Percentiles rank a stretch among this genome's conserved stretches.
Evolutionary conservation across 768 basidiomycete genomes (phyloP).

Genomic region (Serendipita indica): DNA sequence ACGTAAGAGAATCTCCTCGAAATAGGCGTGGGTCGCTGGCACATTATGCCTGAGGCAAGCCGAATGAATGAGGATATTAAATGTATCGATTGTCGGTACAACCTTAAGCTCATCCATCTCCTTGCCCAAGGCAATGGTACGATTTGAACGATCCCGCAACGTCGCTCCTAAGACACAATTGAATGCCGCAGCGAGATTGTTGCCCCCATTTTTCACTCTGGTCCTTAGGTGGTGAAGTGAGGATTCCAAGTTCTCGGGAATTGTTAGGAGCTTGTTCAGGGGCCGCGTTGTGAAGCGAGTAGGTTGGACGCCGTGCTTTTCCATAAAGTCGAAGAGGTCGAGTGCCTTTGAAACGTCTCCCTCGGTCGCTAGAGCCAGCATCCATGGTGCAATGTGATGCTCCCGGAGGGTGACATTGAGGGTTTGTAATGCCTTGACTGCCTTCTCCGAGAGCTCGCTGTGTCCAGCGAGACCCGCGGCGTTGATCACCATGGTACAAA

Average conservation of each 20-base stretch:
- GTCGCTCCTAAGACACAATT: constrained; percentile 56
- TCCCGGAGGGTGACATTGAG: constrained; percentile 41
- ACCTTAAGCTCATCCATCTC: constrained; percentile 40
- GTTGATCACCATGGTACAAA: constrained; percentile 52
- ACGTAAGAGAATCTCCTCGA: constrained; percentile 42
- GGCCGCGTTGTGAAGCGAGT: constrained; percentile 37
- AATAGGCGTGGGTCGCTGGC: neutral
- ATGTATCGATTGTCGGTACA: constrained; percentile 46
- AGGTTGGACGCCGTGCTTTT: constrained; percentile 35
- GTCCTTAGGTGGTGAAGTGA: constrained; percentile 48
- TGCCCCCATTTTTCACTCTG: constrained; percentile 38
- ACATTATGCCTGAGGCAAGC: constrained; percentile 50
- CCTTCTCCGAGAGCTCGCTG: constrained; percentile 52
- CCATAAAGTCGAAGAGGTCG: constrained; percentile 43
- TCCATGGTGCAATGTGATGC: constrained; percentile 60
- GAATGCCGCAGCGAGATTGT: constrained; percentile 40
- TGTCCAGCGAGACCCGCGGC: constrained; percentile 61
- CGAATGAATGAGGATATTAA: constrained; percentile 44
- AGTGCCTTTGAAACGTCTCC: constrained; percentile 50
- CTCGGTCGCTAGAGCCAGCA: constrained; percentile 55
- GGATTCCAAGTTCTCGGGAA: constrained; percentile 42
- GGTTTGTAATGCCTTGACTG: constrained; percentile 38
- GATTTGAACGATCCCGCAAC: constrained; percentile 49
- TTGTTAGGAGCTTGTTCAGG: constrained; percentile 35
- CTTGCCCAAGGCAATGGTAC: constrained; percentile 65